Evolutionary conservation across 345 rosid genomes (phyloP).

Genomic region (Hirschfeldia incana): DNA sequence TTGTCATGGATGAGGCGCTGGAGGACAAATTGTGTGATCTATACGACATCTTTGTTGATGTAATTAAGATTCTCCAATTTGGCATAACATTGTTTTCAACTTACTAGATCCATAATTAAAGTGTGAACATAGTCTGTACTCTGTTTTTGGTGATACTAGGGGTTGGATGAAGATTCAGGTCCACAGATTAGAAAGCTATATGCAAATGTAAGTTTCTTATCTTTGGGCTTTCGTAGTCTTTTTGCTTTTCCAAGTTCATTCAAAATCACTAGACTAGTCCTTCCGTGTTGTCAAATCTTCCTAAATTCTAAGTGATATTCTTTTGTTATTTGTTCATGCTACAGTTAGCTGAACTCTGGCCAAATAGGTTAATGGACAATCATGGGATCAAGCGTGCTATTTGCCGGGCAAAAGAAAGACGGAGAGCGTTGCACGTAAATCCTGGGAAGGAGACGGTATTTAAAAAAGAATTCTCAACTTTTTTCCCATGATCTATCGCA

Average conservation of each 20-base stretch:
- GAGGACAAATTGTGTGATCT: slow-evolving; percentile 96
- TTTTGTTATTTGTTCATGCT: slow-evolving; percentile 17
- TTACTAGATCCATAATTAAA: background rate
- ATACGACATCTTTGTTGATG: slow-evolving; percentile 91
- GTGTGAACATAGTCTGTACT: slow-evolving; percentile 2
- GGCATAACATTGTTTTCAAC: background rate
- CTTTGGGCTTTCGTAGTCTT: background rate
- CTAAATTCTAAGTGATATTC: background rate
- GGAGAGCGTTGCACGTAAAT: slow-evolving; percentile 35
- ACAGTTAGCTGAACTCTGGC: slow-evolving; percentile 63
- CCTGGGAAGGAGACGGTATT: slow-evolving; percentile 29
- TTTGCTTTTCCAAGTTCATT: slow-evolving; percentile 10
- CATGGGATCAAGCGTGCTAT: slow-evolving; percentile 53
- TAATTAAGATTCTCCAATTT: slow-evolving; percentile 29
- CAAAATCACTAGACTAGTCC: background rate
- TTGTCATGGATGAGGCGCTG: slow-evolving; percentile 66
- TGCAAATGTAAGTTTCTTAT: slow-evolving; percentile 47
- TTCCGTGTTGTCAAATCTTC: background rate
- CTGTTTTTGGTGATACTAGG: slow-evolving; percentile 28
- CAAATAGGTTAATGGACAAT: slow-evolving; percentile 53
- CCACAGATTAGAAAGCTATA: slow-evolving; percentile 87
- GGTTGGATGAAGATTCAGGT: slow-evolving; percentile 84
- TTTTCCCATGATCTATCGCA: background rate
- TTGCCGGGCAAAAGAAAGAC: slow-evolving; percentile 51
- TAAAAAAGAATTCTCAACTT: background rate